These are phyloP conservation scores for Rhodamnia argentea DNA, from an alignment of 345 rosid genomes.

Conservation along the genomic window DNA sequence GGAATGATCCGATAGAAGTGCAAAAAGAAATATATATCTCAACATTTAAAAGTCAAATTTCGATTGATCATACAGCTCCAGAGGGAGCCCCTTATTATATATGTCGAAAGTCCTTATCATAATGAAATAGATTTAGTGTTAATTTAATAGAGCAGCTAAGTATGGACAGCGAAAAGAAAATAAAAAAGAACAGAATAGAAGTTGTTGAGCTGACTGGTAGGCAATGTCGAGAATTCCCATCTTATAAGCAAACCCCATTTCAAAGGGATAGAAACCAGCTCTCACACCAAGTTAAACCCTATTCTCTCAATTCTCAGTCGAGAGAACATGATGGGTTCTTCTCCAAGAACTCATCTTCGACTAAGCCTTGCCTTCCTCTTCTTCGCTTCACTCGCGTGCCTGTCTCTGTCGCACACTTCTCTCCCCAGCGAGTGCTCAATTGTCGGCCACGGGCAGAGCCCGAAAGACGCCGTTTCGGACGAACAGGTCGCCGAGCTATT, in stretches of 20 bases:
- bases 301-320: background rate
- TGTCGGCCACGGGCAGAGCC: slow-evolving; percentile 7
- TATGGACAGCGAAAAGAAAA: background rate
- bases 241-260: background rate
- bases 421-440: slow-evolving; percentile 38
- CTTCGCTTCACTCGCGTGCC: slow-evolving; percentile 12
- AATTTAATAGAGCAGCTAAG: background rate
- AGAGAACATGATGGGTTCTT: background rate
- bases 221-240: background rate
- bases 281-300: background rate
- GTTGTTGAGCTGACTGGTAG: slow-evolving; percentile 7
- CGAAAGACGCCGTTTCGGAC: slow-evolving; percentile 15
- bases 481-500: slow-evolving; percentile 28
- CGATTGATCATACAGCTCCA: background rate
- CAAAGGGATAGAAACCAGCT: background rate
- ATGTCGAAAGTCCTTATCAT: background rate
- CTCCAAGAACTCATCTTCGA: background rate
- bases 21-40: background rate
- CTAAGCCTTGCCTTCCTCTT: slow-evolving; percentile 11
- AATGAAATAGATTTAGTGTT: fast-evolving
- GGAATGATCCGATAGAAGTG: background rate
- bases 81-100: fast-evolving
- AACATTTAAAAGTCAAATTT: background rate
- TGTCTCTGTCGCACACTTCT: background rate
- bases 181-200: background rate